Evolutionary conservation across 2,329 filamentous ascomycete genomes (phyloP).

Genomic region (Trichocomaceae sp.): DNA sequence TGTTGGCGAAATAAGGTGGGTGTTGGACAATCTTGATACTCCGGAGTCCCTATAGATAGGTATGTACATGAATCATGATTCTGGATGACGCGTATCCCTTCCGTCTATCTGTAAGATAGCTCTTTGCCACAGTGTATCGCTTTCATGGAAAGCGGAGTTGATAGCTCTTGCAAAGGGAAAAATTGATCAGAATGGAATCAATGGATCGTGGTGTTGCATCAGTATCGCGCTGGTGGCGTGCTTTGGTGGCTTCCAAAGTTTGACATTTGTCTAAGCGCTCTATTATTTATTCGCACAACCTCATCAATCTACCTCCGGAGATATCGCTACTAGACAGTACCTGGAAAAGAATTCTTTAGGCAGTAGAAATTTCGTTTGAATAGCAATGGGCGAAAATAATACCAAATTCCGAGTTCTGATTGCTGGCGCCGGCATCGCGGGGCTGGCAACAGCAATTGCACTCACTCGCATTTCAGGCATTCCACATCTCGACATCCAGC

Average conservation of each 20-base stretch:
- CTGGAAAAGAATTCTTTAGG: too few species aligned
- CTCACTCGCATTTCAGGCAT: constrained; percentile 28
- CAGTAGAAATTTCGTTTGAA: constrained; percentile 1
- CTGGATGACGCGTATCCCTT: too few species aligned
- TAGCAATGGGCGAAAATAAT: constrained; percentile 13
- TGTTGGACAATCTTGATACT: constrained; percentile 6
- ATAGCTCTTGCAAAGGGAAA: too few species aligned
- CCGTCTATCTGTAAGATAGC: too few species aligned
- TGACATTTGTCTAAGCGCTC: background rate
- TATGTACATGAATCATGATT: too few species aligned
- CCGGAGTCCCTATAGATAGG: too few species aligned
- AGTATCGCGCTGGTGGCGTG: constrained; percentile 14
- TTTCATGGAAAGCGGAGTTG: too few species aligned
- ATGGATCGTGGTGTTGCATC: constrained; percentile 2
- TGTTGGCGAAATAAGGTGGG: constrained; percentile 16
- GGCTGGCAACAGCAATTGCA: constrained; percentile 44
- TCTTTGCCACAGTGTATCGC: too few species aligned
- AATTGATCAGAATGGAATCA: too few species aligned
- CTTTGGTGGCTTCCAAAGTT: background rate
- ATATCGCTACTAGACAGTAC: too few species aligned
- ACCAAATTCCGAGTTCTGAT: constrained; percentile 39
- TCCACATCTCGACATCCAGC: constrained; percentile 37
- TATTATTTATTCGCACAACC: too few species aligned
- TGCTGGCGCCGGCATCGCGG: constrained; percentile 47
- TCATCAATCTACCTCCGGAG: too few species aligned